Percentiles rank a stretch among this genome's conserved stretches.
Conservation (phyloP, 805 yeast species). For the Nematodospora valgi region DNA sequence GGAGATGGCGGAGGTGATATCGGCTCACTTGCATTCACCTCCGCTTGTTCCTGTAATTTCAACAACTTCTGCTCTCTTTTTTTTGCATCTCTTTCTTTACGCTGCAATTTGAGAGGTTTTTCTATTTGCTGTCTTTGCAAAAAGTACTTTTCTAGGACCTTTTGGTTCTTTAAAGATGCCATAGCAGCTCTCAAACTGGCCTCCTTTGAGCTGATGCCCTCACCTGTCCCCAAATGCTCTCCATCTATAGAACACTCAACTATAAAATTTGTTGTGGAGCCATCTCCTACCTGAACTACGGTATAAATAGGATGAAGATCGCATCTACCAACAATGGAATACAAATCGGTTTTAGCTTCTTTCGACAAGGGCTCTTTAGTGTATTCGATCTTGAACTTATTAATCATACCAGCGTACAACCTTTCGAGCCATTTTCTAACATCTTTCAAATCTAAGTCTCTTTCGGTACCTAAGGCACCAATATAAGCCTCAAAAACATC, state of each 20-base stretch:
- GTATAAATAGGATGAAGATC: constrained; percentile 58
- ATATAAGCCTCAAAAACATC: constrained; percentile 93
- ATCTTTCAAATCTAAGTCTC: constrained; percentile 41
- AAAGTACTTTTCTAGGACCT: constrained; percentile 61
- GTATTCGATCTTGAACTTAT: constrained; percentile 27
- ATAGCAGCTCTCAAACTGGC: constrained; percentile 89
- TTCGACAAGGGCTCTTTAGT: constrained; percentile 43
- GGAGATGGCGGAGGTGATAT: constrained; percentile 10
- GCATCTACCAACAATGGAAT: constrained; percentile 77
- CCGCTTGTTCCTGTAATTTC: constrained; percentile 6
- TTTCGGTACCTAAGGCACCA: constrained; percentile 74
- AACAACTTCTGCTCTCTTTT: constrained; percentile 2
- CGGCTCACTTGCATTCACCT: neutral
- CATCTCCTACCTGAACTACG: constrained; percentile 44
- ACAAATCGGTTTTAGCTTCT: constrained; percentile 75
- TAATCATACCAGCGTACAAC: constrained; percentile 47
- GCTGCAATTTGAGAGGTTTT: constrained; percentile 5
- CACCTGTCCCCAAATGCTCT: constrained; percentile 69
- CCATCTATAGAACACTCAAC: constrained; percentile 67
- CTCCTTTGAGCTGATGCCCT: constrained; percentile 62
- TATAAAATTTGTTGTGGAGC: constrained; percentile 46
- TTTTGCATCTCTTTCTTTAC: constrained; percentile 5
- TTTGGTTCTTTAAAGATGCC: constrained; percentile 61
- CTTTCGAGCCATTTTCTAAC: constrained; percentile 56
- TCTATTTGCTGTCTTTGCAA: constrained; percentile 20